A percentile compares a stretch with the other conserved stretches of the same genome.
These are phyloP conservation scores for Saccharomycopsis capsularis DNA, from an alignment of 805 yeast genomes.

Conservation along the genomic window DNA sequence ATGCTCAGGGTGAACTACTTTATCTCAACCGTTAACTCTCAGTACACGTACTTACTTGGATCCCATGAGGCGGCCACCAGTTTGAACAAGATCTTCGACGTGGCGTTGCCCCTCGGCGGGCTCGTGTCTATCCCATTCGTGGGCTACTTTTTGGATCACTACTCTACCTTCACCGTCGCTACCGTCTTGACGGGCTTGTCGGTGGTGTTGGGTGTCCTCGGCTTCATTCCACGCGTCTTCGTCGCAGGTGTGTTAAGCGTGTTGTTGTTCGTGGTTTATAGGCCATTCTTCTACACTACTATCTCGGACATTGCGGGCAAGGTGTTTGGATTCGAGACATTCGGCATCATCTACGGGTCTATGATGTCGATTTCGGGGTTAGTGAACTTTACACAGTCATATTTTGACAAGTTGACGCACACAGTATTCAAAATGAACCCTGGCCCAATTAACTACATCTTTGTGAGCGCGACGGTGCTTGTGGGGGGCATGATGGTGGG, in stretches of 20 bases:
- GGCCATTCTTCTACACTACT: constrained; percentile 91
- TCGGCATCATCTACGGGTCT: constrained; percentile 87
- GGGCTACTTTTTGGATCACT: constrained; percentile 70
- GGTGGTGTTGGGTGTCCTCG: constrained; percentile 60
- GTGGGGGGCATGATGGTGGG: constrained; percentile 5
- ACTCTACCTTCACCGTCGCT: constrained; percentile 54
- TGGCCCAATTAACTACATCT: constrained; percentile 57
- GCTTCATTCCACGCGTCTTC: constrained; percentile 43
- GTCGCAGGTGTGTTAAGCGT: constrained; percentile 61
- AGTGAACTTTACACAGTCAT: constrained; percentile 66
- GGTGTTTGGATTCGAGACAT: constrained; percentile 87
- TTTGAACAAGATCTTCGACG: constrained; percentile 71
- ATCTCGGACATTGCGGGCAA: constrained; percentile 87
- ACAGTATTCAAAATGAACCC: constrained; percentile 67
- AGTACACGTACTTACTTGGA: constrained; percentile 68
- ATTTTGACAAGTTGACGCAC: constrained; percentile 67
- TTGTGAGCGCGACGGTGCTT: constrained; percentile 48
- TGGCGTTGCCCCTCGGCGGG: constrained; percentile 87
- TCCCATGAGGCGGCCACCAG: constrained; percentile 42
- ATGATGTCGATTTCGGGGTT: constrained; percentile 76
- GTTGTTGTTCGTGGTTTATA: constrained; percentile 61
- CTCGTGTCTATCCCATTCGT: constrained; percentile 79
- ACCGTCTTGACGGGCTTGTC: constrained; percentile 48
- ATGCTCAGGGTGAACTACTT: constrained; percentile 90
- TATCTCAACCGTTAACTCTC: constrained; percentile 82